A percentile compares a stretch with the other conserved stretches of the same genome.
These are phyloP conservation scores for Pseudogymnoascus sp. DNA, from an alignment of 2,329 filamentous ascomycete genomes.

Conservation along the genomic window DNA sequence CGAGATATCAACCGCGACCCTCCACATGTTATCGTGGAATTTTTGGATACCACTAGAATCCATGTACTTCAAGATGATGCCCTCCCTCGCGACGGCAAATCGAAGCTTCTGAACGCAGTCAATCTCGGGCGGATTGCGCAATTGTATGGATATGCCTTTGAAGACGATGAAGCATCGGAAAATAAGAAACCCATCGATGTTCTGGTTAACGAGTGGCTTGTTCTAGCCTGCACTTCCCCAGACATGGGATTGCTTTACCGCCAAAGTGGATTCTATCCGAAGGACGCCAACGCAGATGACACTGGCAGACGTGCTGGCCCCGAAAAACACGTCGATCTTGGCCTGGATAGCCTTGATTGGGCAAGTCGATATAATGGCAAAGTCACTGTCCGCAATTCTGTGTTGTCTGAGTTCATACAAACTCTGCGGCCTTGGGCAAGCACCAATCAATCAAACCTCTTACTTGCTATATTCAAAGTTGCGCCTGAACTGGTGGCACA, in stretches of 20 bases:
- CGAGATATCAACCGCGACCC: constrained; percentile 74
- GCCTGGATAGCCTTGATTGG: constrained; percentile 63
- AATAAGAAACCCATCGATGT: constrained; percentile 54
- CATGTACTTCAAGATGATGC: constrained; percentile 69
- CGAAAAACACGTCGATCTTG: constrained; percentile 47
- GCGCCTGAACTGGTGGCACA: constrained; percentile 83
- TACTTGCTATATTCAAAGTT: constrained; percentile 70
- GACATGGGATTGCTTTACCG: constrained; percentile 68
- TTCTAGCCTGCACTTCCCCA: constrained; percentile 66
- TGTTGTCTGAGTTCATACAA: constrained; percentile 71
- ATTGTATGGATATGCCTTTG: constrained; percentile 56
- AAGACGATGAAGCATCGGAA: constrained; percentile 41
- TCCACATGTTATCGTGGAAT: constrained; percentile 66
- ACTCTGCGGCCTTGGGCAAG: constrained; percentile 78
- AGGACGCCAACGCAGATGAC: constrained; percentile 55
- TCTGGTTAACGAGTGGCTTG: constrained; percentile 68
- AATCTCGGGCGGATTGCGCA: constrained; percentile 66
- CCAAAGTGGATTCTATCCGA: constrained; percentile 79
- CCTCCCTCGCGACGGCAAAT: constrained; percentile 68
- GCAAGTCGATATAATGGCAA: constrained; percentile 61
- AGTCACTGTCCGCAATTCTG: constrained; percentile 71
- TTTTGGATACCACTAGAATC: constrained; percentile 63
- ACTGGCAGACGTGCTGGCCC: constrained; percentile 32
- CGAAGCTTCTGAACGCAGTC: constrained; percentile 66
- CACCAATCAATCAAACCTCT: constrained; percentile 71